Base-by-base conservation (phyloP, 441 rosid species). In the Euphorbia schlechtendalii region DNA sequence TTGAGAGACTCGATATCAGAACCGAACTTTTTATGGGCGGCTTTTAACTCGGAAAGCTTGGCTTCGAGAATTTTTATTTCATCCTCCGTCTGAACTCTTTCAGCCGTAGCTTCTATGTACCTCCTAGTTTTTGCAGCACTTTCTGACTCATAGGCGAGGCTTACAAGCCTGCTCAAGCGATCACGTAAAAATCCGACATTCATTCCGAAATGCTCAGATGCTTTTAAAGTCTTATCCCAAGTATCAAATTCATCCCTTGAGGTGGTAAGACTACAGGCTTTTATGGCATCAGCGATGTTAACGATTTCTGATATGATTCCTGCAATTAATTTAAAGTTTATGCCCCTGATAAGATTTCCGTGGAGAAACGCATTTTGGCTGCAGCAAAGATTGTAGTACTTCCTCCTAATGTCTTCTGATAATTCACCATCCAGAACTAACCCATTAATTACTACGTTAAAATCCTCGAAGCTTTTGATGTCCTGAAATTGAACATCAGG, bases 201-300 rank as follows among this genome's bases (percentile, higher is more conserved):
- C 86, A 87, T 85, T 59, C 94, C 94, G 69, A 87, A 71, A 58
- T 80, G 67, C 68, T 85, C 86, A 13, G 81, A 81, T 65, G 88
- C 88, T 74, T 77, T 80, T 76, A 87, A 48, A 20, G 84, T 81
- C 80, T 74, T 79, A 65, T 82, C 86, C 90, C 90, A 85, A 9
- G 66, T 69, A 51, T 77, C 68, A 49, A 80, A 83, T 55, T 86
- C 83, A 46, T 81, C 82, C 28, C 75, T 71, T 28, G 88, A 61
- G 25, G 84, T 83, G 30, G 68, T 66, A 66, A 83, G 69, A 59
- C 71, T 78, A 69, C 83, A 80, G 40, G 82, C 74, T 76, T 72
- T 82, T 56, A 87, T 63, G 51, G 82, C 82, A 69, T 87, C 86
- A 24, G 90, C 80, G 5, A 85, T 80, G 32, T 69, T 77, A 68